These are phyloP conservation scores for Apium graveolens DNA, from an alignment of 129 eudicot genomes.

Conservation along the genomic window DNA sequence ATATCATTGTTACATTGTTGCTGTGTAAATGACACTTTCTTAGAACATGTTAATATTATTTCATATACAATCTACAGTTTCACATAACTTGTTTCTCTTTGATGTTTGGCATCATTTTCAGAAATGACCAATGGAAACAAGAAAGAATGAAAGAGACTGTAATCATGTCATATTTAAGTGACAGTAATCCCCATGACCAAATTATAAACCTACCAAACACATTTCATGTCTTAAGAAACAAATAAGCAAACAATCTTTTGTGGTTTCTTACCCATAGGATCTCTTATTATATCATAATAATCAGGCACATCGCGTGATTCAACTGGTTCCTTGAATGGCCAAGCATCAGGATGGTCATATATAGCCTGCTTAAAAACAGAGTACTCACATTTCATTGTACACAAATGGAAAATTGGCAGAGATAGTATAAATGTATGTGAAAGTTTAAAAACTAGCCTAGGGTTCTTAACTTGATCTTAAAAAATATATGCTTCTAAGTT, in stretches of 20 bases:
- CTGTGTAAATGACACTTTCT: not conserved
- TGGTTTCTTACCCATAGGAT: slow-evolving; percentile 73
- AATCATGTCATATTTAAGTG: not conserved
- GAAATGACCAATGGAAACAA: not conserved
- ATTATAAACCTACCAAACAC: not conserved
- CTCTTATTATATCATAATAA: slow-evolving; percentile 85
- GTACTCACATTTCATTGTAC: not conserved
- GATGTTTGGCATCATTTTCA: not conserved
- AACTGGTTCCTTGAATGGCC: slow-evolving; percentile 99
- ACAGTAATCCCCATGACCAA: not conserved
- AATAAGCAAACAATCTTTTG: not conserved
- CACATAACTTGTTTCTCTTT: not conserved
- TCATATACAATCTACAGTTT: not conserved
- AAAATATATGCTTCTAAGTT: not conserved
- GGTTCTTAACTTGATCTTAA: not conserved
- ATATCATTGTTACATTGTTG: not conserved
- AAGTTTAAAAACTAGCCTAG: not conserved
- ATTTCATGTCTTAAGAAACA: not conserved
- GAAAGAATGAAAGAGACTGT: not conserved
- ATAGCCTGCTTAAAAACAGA: slow-evolving; percentile 49
- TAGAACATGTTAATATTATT: not conserved
- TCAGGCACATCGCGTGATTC: slow-evolving; percentile 94
- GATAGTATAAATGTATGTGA: not conserved
- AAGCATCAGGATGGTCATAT: slow-evolving; percentile 80
- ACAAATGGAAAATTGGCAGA: not conserved